Base-by-base conservation (phyloP, 2,329 filamentous ascomycete species). In the Sporothrix inflata region DNA sequence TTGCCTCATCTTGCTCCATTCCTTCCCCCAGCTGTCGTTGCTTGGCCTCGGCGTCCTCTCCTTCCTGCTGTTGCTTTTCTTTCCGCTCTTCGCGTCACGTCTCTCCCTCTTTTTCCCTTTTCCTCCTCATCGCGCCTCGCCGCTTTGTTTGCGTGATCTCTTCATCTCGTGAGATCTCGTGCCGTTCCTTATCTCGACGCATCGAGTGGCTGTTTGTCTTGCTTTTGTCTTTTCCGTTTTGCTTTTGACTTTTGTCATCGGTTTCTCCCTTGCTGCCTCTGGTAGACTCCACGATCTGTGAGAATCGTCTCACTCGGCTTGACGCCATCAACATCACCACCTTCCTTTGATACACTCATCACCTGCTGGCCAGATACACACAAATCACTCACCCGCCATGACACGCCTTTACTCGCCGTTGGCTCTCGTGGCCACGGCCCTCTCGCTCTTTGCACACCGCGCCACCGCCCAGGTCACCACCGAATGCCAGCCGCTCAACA, bases 401-500 rank as follows among this genome's bases (percentile, higher is more conserved):
- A 55, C 51, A 27, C 67, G 51, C 34, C 27, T 47, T 4, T 53
- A 16, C 40, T 60, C 53, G 34, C 67, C 67, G 47, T 12, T 69
- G 47, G 47, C 30, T n/a, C 47, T 69, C 49, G n/a, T n/a, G 30
- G 66, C 65, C 45, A 51, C 66, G 66, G 49, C 66, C 21, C 47
- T 69, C 34, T 69, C 66, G 49, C 66, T 69, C 21, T 65, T 70
- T 60, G 70, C 57, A 24, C n/a, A 42, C 34, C 34, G 12, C 8
- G 53, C 81, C 71, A 77, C 85, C 49, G 94, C 91, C 66, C 95
- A 98, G 81, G 94, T 94, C 42, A 89, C 82, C 71, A 94, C 92
- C 8, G 80, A 85, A 55, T 98, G 94, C 84, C 90, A 97, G 78
- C 94, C 95, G 5, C 85, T 91, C 77, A 87, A 94, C 75, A 81